Evolutionary conservation across 768 basidiomycete genomes (phyloP), one percentile per base, ranked within the genome.

Genomic region (Pilatotrama ljubarskyi): DNA sequence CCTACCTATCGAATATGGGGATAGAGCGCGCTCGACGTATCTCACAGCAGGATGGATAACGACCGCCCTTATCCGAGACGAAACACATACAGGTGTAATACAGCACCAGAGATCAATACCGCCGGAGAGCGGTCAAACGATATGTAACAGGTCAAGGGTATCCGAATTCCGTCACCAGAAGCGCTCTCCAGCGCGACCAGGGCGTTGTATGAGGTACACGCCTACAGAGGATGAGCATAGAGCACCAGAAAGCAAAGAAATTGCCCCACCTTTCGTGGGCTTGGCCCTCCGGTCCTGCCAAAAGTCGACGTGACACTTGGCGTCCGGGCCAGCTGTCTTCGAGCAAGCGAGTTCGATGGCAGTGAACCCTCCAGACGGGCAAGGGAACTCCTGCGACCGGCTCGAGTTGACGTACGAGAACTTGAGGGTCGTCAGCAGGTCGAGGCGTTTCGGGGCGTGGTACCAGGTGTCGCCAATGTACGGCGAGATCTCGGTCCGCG

Each of bases 281-380:
- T 47, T 40, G 8, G 36, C 58, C 13, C 53, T 32, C 35, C 48
- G 46, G 35, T 55, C 50, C 49, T 61, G 59, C 63, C 63, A 64
- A 40, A 64, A 64, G 25, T 64, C 59, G 17, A 64, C 55, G 13
- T 25, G 29, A 20, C 63, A 64, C 15, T 14, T 15, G 29, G 32
- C 18, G 15, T 14, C 17, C 11, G 29, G 24, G 15, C 15, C 41
- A 3, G 36, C 24, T 13, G 15, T n/a, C 9, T 20, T 11, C 22
- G 63, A 37, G 25, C 63, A 64, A 13, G 51, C 38, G 8, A 64
- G 43, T 36, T 64, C 63, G 3, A 64, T 4, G 2, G 63, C 61
- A 15, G 59, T 61, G 35, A 52, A 64, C 26, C 17, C 35, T 5
- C 51, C 46, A 10, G 63, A 64, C 10, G 50, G 49, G 35, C 63